These are phyloP conservation scores for Backusella mclennaniae DNA, from an alignment of 192 early-diverging fungal species.

Conservation along the genomic window DNA sequence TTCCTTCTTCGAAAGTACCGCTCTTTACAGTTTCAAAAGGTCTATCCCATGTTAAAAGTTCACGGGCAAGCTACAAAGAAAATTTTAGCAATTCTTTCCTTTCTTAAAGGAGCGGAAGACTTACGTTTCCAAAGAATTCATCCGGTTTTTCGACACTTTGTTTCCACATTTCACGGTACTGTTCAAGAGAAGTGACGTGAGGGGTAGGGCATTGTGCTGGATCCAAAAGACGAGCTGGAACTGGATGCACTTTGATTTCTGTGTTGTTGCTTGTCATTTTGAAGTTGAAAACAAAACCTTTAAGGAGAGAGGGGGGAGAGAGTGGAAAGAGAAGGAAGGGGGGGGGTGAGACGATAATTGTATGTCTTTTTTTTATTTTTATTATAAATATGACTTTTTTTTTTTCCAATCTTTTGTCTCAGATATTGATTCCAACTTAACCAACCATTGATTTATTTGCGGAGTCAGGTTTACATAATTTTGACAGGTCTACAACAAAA, in stretches of 20 bases:
- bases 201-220: slow-evolving; percentile 58
- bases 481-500: neutral
- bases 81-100: slow-evolving; percentile 41
- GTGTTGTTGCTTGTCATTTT: neutral
- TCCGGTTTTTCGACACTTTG: slow-evolving; percentile 78
- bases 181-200: slow-evolving; percentile 67
- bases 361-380: neutral
- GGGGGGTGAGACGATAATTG: neutral
- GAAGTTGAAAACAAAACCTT: neutral
- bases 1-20: slow-evolving; percentile 78
- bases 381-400: neutral
- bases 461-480: slow-evolving; percentile 5
- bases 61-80: slow-evolving; percentile 60
- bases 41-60: slow-evolving; percentile 79
- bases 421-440: slow-evolving; percentile 2
- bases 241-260: slow-evolving; percentile 38
- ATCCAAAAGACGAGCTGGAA: slow-evolving; percentile 66
- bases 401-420: neutral
- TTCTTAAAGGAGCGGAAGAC: slow-evolving; percentile 72
- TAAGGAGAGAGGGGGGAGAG: neutral
- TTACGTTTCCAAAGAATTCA: slow-evolving; percentile 81
- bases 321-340: neutral
- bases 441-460: neutral
- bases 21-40: slow-evolving; percentile 71
- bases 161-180: slow-evolving; percentile 81